Conservation (phyloP, 805 yeast species). For the Candida mattraensis region DNA sequence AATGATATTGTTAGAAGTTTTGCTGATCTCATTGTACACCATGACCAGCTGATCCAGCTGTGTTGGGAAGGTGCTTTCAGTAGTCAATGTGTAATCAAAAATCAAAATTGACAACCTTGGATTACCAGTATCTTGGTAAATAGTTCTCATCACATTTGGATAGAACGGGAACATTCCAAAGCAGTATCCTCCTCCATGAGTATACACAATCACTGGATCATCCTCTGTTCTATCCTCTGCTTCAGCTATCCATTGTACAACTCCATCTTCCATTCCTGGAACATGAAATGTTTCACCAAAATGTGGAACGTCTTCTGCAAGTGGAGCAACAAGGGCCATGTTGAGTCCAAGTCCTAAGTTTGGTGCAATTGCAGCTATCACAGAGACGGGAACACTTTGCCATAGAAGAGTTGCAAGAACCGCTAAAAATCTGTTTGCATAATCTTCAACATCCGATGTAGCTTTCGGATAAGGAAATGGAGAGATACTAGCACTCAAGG, state of each 20-base stretch:
- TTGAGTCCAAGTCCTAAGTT: constrained; percentile 1
- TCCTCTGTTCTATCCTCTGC: constrained; percentile 5
- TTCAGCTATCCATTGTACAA: constrained; percentile 9
- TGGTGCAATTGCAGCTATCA: constrained; percentile 1
- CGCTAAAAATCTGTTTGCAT: not conserved
- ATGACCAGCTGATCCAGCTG: constrained; percentile 8
- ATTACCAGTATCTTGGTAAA: constrained; percentile 4
- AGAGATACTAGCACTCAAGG: no score
- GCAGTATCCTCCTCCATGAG: constrained; percentile 13
- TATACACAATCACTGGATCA: constrained; percentile 12
- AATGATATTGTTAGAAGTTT: constrained; percentile 9
- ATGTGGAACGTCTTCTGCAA: constrained; percentile 1
- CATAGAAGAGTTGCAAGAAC: not conserved
- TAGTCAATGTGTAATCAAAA: constrained; percentile 10
- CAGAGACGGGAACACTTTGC: constrained; percentile 1
- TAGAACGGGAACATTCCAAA: constrained; percentile 11
- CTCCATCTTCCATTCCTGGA: constrained; percentile 28
- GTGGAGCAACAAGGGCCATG: not conserved
- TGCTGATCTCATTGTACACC: constrained; percentile 6
- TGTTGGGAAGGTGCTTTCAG: constrained; percentile 2
- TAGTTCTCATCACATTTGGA: constrained; percentile 1
- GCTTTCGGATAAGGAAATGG: no score
- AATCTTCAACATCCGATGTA: no score
- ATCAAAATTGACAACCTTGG: constrained; percentile 9
- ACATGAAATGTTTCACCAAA: constrained; percentile 3